Base-by-base conservation (phyloP, 225 moss, liverwort and hornwort species). In the Neckera pumila region DNA sequence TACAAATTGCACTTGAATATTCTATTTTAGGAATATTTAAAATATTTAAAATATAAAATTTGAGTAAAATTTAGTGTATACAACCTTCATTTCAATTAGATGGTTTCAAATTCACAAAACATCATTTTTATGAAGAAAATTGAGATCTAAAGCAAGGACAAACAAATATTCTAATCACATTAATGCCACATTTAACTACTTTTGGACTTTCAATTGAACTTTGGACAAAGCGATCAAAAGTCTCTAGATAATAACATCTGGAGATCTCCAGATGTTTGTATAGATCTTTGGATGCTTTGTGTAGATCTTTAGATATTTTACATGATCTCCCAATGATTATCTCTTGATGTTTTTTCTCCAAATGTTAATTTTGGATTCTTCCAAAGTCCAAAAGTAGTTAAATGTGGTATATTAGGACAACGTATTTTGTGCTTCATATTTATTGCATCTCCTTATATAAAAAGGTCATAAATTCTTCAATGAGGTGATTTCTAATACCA, bases 81-180 rank as follows among this genome's bases (percentile, higher is more conserved):
- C 11, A 18, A 18, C 3, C 4, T 30, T 30, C 4, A 26, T 30
- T 74, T 73, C 28, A 17, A 17, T 6, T 73, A 10, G 6, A 11
- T 30, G 3, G 10, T 28, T 1, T 47, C 7, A 47, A 30, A 45
- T 47, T 74, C 4, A 5, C 18, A 43, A 45, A 73, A 3, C 6
- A 45, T 30, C 6, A 0, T 45, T 27, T 45, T 17, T 28, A 16
- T 9, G 17, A 9, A 45, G 0, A 26, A 28, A 43, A 72, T 10
- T 28, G 3, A 72, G 9, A 43, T 28, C 2, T 27, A 28, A 2
- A 43, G 5, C 1, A 72, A 28, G 1, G 5, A 28, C 1, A 3
- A 45, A 27, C 9, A 71, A 27, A 1, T 17, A 16, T 9, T 1
- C 5, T 26, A 2, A 42, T 42, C n/a, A n/a, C n/a, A n/a, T n/a